These are phyloP conservation scores for Symbiodinium pilosum DNA, from an alignment of 73 alveolate species.

Conservation along the genomic window DNA sequence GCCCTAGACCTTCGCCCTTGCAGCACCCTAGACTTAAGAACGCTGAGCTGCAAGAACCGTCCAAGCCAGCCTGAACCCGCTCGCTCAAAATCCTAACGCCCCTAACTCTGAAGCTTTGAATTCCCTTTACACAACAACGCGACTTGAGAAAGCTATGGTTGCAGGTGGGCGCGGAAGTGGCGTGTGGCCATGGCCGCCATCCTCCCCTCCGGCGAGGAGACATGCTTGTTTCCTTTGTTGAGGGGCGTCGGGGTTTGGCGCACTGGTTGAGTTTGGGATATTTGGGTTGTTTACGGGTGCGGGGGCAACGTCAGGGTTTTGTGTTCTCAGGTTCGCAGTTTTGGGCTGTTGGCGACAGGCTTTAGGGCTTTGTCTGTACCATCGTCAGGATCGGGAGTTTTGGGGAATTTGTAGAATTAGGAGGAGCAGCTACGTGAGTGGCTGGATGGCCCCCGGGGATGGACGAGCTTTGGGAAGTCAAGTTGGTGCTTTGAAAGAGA, in stretches of 20 bases:
- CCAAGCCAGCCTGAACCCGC: no score
- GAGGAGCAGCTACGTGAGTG: neutral
- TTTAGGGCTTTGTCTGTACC: neutral
- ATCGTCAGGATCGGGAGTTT: neutral
- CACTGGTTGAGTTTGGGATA: neutral
- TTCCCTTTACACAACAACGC: no score
- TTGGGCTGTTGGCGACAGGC: neutral
- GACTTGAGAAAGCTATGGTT: neutral
- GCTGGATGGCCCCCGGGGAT: neutral
- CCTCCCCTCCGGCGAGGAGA: conserved; percentile 83
- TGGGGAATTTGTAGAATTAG: no score
- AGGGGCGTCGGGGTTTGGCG: neutral
- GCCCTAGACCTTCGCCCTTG: no score
- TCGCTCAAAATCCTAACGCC: neutral
- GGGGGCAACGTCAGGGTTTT: no score
- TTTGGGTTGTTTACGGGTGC: neutral
- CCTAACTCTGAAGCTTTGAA: neutral
- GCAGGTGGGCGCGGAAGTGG: conserved; percentile 91
- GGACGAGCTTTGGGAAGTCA: neutral
- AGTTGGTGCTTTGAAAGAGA: no score
- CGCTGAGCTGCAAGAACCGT: no score
- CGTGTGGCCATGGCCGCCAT: conserved; percentile 84
- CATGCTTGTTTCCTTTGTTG: no score
- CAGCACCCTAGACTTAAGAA: no score
- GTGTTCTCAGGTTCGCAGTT: neutral